A percentile compares a stretch with the other conserved stretches of the same genome.
Conservation (phyloP, 352 stramenopile species). For the Pythium aristosporum region DNA sequence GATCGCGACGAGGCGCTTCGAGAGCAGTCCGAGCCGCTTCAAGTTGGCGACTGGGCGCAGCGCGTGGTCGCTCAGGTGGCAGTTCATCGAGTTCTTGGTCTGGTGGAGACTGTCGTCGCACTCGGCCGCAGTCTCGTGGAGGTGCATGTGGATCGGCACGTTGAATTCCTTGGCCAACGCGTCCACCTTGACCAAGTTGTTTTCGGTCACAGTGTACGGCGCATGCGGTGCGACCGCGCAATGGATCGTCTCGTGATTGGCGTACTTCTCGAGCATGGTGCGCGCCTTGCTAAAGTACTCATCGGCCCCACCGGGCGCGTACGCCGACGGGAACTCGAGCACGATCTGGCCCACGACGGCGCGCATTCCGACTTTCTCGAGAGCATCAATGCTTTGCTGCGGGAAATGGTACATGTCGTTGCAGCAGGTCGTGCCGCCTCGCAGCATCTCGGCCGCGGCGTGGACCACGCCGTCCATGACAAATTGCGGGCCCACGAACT, state of each 20-base stretch:
- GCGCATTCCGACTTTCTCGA: conserved; percentile 71
- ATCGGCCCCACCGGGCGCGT: conserved; percentile 42
- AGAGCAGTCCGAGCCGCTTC: conserved; percentile 72
- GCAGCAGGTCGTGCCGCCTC: conserved; percentile 84
- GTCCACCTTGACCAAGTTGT: conserved; percentile 57
- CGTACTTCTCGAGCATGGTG: conserved; percentile 63
- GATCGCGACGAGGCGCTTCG: conserved; percentile 61
- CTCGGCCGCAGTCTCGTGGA: conserved; percentile 85
- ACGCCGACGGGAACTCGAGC: conserved; percentile 74
- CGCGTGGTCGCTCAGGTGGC: conserved; percentile 76
- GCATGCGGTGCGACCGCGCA: conserved; percentile 81
- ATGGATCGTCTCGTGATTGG: conserved; percentile 57
- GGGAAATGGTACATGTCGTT: conserved; percentile 93
- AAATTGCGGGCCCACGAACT: conserved; percentile 76
- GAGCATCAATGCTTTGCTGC: conserved; percentile 44
- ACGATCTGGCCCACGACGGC: conserved; percentile 65
- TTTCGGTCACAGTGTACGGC: conserved; percentile 83
- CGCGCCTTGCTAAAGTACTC: conserved; percentile 80
- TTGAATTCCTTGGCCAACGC: conserved; percentile 58
- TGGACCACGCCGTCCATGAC: conserved; percentile 70
- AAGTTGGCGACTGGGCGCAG: conserved; percentile 82
- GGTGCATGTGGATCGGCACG: conserved; percentile 79
- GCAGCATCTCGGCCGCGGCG: conserved; percentile 88
- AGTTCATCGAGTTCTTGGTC: conserved; percentile 68
- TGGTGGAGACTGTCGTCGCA: conserved; percentile 73